Base-by-base conservation (phyloP, 108 stramenopile genomes). In the Cyclotella sp. region DNA sequence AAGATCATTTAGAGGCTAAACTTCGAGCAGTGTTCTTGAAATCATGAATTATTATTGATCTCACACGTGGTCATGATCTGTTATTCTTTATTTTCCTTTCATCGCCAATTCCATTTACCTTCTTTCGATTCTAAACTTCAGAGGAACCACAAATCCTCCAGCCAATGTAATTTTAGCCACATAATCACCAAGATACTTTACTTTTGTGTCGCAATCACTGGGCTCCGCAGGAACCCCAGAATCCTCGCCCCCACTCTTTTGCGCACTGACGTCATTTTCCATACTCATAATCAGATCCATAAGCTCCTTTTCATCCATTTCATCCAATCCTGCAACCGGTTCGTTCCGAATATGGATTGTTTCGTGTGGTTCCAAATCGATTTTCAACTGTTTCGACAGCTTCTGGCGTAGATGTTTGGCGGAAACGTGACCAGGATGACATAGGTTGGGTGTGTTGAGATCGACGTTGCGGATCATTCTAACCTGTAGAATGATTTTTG, bases 321-420 rank as follows among this genome's bases (percentile, higher is more conserved):
- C 86, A 4, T 81, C 85, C 22, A 80, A 43, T n/a, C 79, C 78
- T 27, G 65, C 68, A 39, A 85, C 52, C 15, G 88, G 83, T 22
- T 76, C 72, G 19, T 74, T 78, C 42, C 55, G 63, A 65, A 95
- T 83, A 43, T 88, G 89, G 22, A 95, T 70, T n/a, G 63, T 66
- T 77, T 95, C 94, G 63, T 89, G 81, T 2, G 77, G 85, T 57
- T 92, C 90, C 55, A 95, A 76, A 81, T 95, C 94, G 70, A 95
- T 95, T 68, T 88, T 88, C 3, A 95, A 84, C 63, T 95, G 94
- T 71, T 89, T 93, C 30, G 86, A 83, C 24, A 95, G 74, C 72
- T 95, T 93, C 14, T 90, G 70, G n/a, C 90, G 72, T 21, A 95
- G 47, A 63, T 86, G 70, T 27, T 70, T 57, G 19, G 90, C 84